Conservation (phyloP, 2,329 filamentous ascomycete genomes). For the Talaromyces sp. region DNA sequence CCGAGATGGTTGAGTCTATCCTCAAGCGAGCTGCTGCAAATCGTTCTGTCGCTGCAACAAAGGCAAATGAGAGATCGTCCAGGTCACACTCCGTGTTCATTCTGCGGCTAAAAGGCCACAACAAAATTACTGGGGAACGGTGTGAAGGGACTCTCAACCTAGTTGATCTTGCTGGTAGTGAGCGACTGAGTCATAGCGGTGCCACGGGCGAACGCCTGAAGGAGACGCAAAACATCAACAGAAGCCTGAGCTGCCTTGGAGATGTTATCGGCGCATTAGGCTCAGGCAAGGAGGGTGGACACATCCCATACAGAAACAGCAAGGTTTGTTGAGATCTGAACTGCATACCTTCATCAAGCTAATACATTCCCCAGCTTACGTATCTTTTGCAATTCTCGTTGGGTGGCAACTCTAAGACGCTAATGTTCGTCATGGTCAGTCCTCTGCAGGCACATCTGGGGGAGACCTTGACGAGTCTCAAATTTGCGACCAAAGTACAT, state of each 20-base stretch:
- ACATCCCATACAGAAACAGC: constrained; percentile 92
- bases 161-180: constrained; percentile 90
- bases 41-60: constrained; percentile 91
- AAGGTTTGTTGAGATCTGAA: constrained; percentile 56
- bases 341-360: constrained; percentile 19
- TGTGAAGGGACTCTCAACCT: constrained; percentile 93
- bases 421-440: constrained; percentile 99
- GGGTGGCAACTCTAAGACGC: constrained; percentile 91
- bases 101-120: constrained; percentile 64
- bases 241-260: constrained; percentile 82
- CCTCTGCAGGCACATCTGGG: constrained; percentile 85
- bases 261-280: constrained; percentile 95
- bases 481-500: constrained; percentile 87
- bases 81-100: constrained; percentile 97
- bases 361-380: constrained; percentile 59
- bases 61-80: constrained; percentile 90
- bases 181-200: constrained; percentile 81
- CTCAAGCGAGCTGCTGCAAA: constrained; percentile 78
- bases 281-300: constrained; percentile 68
- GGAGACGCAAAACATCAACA: constrained; percentile 98
- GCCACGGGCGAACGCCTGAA: constrained; percentile 82
- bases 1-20: constrained; percentile 74
- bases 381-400: constrained; percentile 92
- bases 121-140: constrained; percentile 71
- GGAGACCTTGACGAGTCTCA: constrained; percentile 89